Evolutionary conservation across 345 rosid genomes (phyloP).

Genomic region (Ricinus communis): DNA sequence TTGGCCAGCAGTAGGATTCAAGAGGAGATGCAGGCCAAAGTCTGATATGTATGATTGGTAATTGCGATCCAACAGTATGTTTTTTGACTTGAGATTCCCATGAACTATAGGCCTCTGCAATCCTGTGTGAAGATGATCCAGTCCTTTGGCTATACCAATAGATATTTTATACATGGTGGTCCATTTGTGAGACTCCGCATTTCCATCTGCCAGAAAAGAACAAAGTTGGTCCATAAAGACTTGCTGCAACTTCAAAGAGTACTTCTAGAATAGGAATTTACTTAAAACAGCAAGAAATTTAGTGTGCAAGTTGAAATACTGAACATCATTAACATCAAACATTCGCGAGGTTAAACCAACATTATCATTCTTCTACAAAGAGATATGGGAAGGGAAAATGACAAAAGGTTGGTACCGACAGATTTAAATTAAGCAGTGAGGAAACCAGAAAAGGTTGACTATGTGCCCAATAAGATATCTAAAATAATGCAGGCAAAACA

Average conservation of each 20-base stretch:
- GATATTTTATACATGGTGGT: slow-evolving; percentile 51
- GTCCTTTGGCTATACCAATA: slow-evolving; percentile 60
- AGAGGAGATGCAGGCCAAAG: slow-evolving; percentile 61
- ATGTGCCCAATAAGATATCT: slow-evolving; percentile 6
- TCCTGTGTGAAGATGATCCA: slow-evolving; percentile 77
- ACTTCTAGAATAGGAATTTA: too few species aligned
- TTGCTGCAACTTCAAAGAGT: background rate
- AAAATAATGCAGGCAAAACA: slow-evolving; percentile 9
- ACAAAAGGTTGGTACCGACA: slow-evolving; percentile 21
- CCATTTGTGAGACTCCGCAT: slow-evolving; percentile 58
- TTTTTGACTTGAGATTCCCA: slow-evolving; percentile 84
- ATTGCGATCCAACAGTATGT: slow-evolving; percentile 56
- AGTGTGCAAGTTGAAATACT: slow-evolving; percentile 1
- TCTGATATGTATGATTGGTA: slow-evolving; percentile 62
- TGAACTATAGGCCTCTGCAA: slow-evolving; percentile 59
- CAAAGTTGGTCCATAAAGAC: background rate
- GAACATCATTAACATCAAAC: background rate
- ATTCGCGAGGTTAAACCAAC: slow-evolving; percentile 1
- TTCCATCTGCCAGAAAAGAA: slow-evolving; percentile 50
- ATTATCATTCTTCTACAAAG: background rate
- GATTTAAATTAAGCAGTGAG: slow-evolving; percentile 3
- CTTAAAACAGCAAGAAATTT: too few species aligned
- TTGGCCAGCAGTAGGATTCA: slow-evolving; percentile 64
- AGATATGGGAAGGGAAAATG: slow-evolving; percentile 7
- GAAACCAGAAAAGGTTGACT: slow-evolving; percentile 4